phyloP scores from a whole-genome alignment of 179 eudicot genomes.

The Gypsophila paniculata region DNA sequence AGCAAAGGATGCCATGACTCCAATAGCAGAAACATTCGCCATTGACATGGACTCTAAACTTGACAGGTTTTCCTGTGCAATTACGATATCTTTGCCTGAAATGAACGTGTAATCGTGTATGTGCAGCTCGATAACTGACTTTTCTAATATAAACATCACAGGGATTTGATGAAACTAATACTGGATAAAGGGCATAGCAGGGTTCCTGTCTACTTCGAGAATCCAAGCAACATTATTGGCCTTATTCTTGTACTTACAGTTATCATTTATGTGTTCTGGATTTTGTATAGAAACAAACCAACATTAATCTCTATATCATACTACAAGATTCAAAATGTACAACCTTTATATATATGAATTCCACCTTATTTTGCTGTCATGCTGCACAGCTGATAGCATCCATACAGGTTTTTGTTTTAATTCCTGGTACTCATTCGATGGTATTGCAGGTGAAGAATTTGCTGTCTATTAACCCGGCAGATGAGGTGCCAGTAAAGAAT shows the following conservation, averaged over 20 bases:
- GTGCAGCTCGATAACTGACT: too few species aligned
- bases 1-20: conserved; percentile 57
- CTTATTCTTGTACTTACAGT: conserved; percentile 49
- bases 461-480: conserved; percentile 54
- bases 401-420: background rate
- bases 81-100: background rate
- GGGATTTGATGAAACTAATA: conserved; percentile 61
- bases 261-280: too few species aligned
- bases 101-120: too few species aligned
- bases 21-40: conserved; percentile 36
- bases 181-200: conserved; percentile 85
- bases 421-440: background rate
- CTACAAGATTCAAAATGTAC: too few species aligned
- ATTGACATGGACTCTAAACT: conserved; percentile 44
- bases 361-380: background rate
- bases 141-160: too few species aligned
- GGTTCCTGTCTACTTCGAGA: conserved; percentile 77
- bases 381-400: background rate
- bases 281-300: background rate
- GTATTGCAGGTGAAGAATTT: conserved; percentile 60
- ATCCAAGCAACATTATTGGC: conserved; percentile 68
- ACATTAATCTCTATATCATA: too few species aligned
- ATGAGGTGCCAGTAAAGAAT: conserved; percentile 54
- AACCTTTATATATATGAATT: background rate
- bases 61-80: conserved; percentile 27